phyloP scores from a whole-genome alignment of 306 rosid genomes.

The Sindora glabra region DNA sequence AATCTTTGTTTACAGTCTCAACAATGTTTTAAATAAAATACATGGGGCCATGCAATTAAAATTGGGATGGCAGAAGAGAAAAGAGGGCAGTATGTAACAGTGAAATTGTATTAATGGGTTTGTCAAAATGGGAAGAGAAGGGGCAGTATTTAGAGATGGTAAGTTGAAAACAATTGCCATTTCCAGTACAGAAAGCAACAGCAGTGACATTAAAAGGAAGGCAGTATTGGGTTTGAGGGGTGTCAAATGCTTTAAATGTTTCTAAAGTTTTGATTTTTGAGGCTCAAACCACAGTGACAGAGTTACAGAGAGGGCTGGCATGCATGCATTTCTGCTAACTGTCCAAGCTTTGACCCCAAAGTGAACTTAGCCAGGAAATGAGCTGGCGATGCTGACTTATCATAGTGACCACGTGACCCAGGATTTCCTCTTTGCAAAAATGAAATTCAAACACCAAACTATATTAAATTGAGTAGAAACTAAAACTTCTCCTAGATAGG shows the following conservation, averaged over 20 bases:
- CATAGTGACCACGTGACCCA: slow-evolving; percentile 52
- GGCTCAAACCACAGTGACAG: slow-evolving; percentile 14
- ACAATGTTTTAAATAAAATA: no score
- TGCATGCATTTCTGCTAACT: slow-evolving; percentile 38
- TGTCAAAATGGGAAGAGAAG: slow-evolving; percentile 2
- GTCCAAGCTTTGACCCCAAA: slow-evolving; percentile 60
- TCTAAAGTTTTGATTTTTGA: neutral
- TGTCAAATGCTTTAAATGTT: slow-evolving; percentile 7
- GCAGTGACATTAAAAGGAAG: slow-evolving; percentile 9
- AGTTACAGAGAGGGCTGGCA: slow-evolving; percentile 29
- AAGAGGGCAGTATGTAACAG: slow-evolving; percentile 1
- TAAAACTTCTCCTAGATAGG: neutral
- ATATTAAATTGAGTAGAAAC: neutral
- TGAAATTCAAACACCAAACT: neutral
- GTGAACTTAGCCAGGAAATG: slow-evolving; percentile 33
- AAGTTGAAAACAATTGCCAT: slow-evolving; percentile 15
- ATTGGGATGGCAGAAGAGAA: neutral
- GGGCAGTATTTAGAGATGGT: slow-evolving; percentile 15
- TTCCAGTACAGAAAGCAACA: slow-evolving; percentile 25
- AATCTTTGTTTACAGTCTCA: no score
- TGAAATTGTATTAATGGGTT: neutral
- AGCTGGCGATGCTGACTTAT: slow-evolving; percentile 66
- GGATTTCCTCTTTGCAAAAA: neutral
- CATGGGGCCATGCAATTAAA: no score
- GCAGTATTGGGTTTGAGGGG: slow-evolving; percentile 7